A percentile compares a stretch with the other conserved stretches of the same genome.
These are phyloP conservation scores for Flaveria floridana DNA, from an alignment of 140 eudicot species.

Conservation along the genomic window DNA sequence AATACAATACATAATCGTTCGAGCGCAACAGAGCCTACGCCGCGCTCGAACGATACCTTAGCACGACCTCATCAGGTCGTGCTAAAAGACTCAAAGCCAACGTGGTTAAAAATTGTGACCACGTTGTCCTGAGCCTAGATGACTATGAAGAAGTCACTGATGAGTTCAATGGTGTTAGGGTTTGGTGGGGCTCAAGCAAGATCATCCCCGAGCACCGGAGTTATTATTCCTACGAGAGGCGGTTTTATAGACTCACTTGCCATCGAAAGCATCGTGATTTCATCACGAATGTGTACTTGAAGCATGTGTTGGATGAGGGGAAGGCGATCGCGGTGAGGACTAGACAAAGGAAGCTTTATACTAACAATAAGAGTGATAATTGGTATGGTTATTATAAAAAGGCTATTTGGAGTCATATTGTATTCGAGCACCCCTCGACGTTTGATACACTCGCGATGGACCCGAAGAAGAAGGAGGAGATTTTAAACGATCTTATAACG, in stretches of 20 bases:
- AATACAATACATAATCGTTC: neutral
- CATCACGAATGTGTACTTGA: constrained; percentile 32
- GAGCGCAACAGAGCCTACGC: constrained; percentile 13
- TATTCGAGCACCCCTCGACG: constrained; percentile 48
- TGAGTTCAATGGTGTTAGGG: constrained; percentile 41
- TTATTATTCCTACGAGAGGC: constrained; percentile 28
- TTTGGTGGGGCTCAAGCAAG: constrained; percentile 57
- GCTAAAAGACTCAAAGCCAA: constrained; percentile 52
- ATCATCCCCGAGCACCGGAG: neutral
- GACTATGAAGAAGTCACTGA: constrained; percentile 60
- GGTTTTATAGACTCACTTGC: constrained; percentile 43
- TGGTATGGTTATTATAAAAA: constrained; percentile 22
- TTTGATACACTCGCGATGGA: constrained; percentile 49
- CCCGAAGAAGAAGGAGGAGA: constrained; percentile 38
- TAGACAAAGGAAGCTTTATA: constrained; percentile 45
- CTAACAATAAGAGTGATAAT: constrained; percentile 34
- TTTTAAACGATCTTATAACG: constrained; percentile 36
- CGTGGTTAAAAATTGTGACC: constrained; percentile 32
- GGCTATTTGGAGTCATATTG: constrained; percentile 38
- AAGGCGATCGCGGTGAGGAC: constrained; percentile 35
- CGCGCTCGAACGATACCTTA: constrained; percentile 36
- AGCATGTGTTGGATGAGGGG: constrained; percentile 47
- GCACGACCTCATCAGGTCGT: constrained; percentile 32
- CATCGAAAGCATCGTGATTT: constrained; percentile 39
- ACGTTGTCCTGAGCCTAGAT: constrained; percentile 41